Conservation (phyloP, 805 yeast genomes). For the Suhomyces sp. region DNA sequence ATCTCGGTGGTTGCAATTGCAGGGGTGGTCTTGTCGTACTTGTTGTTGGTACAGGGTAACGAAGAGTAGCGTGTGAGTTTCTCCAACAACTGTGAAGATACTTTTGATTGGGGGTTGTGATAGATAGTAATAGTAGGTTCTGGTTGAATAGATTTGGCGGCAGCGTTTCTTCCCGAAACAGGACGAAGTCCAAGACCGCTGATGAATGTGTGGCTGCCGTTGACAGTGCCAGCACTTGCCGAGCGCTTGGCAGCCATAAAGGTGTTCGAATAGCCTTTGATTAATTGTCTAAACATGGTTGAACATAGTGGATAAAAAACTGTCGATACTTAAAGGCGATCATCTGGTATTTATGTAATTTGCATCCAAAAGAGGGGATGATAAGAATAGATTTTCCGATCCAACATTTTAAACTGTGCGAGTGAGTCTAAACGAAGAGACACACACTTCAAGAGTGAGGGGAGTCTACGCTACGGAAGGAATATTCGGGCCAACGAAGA, state of each 20-base stretch:
- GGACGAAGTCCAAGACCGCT: no score
- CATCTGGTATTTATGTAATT: constrained; percentile 2
- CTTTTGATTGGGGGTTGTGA: constrained; percentile 29
- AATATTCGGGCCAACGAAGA: no score
- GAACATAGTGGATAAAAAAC: no score
- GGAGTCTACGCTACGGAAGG: no score
- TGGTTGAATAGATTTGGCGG: constrained; percentile 3
- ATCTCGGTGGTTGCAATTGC: not conserved
- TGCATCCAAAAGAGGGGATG: constrained; percentile 8
- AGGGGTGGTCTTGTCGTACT: constrained; percentile 4
- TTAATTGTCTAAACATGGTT: constrained; percentile 4
- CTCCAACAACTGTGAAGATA: constrained; percentile 26
- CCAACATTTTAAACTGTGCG: not conserved
- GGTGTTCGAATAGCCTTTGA: constrained; percentile 2
- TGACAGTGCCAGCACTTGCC: not conserved
- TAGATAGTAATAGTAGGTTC: constrained; percentile 24
- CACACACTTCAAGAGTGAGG: no score
- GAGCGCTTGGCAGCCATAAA: constrained; percentile 4
- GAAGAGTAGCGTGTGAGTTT: constrained; percentile 19
- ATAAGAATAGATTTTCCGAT: constrained; percentile 6
- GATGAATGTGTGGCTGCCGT: no score
- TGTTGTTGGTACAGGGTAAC: constrained; percentile 18
- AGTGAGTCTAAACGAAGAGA: not conserved
- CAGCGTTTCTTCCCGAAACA: constrained; percentile 1
- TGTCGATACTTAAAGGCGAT: no score